These are phyloP conservation scores for Colletotrichum sp. DNA, from an alignment of 2,329 filamentous ascomycete species.

Conservation along the genomic window DNA sequence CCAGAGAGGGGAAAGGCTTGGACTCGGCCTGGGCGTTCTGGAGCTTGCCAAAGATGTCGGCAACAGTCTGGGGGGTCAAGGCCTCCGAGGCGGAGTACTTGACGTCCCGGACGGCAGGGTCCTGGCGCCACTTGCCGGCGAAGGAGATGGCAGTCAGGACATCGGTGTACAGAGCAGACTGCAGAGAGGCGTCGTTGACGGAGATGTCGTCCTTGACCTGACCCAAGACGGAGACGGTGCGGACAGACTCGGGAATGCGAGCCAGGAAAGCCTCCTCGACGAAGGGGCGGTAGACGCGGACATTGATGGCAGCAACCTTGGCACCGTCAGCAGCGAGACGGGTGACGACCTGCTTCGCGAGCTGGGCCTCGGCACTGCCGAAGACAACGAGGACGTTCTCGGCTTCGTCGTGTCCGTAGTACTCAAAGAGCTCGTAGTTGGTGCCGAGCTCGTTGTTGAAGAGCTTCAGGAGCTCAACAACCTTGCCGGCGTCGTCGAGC, in stretches of 20 bases:
- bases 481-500: conserved; percentile 74
- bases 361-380: conserved; percentile 86
- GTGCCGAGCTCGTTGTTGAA: conserved; percentile 94
- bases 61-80: conserved; percentile 61
- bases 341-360: conserved; percentile 80
- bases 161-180: conserved; percentile 91
- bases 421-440: conserved; percentile 92
- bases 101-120: conserved; percentile 76
- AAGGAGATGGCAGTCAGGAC: conserved; percentile 87
- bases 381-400: conserved; percentile 90
- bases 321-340: conserved; percentile 74
- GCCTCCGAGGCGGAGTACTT: conserved; percentile 81
- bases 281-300: conserved; percentile 93
- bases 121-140: conserved; percentile 66
- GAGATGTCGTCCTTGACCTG: conserved; percentile 79
- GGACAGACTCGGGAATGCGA: conserved; percentile 75
- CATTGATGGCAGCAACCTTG: conserved; percentile 87
- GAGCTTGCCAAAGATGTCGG: conserved; percentile 52
- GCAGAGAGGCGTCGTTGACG: conserved; percentile 75
- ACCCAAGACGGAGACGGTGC: conserved; percentile 83
- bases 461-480: conserved; percentile 70
- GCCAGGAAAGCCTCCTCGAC: conserved; percentile 92
- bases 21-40: conserved; percentile 57
- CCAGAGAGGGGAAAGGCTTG: conserved; percentile 44
- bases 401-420: conserved; percentile 80